phyloP scores from a whole-genome alignment of 169 alveolate genomes.

The Eimeria maxima region DNA sequence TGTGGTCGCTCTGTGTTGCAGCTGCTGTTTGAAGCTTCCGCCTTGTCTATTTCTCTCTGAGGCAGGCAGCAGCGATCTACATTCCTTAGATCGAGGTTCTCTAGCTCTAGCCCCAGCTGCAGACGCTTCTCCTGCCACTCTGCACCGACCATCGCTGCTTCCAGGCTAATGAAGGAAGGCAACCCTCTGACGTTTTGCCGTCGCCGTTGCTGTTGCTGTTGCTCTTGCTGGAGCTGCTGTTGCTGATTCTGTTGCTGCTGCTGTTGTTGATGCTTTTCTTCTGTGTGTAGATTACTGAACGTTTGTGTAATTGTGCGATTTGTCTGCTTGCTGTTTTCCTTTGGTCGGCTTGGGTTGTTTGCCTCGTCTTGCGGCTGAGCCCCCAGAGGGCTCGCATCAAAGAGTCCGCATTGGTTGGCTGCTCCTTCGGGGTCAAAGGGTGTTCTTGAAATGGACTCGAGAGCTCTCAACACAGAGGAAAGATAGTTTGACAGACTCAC shows the following conservation, averaged over 20 bases:
- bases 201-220: neutral
- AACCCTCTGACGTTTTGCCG: neutral
- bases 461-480: neutral
- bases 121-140: neutral
- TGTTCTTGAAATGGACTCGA: neutral
- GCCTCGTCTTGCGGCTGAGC: neutral
- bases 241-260: neutral
- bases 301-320: neutral
- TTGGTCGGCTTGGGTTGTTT: neutral
- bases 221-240: conserved; percentile 25
- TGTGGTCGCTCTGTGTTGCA: too few relatives aligned
- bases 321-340: neutral
- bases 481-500: neutral
- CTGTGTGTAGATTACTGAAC: neutral
- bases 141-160: neutral
- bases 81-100: too few relatives aligned
- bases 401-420: too few relatives aligned
- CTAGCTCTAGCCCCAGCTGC: too few relatives aligned
- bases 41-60: too few relatives aligned
- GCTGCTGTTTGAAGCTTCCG: too few relatives aligned
- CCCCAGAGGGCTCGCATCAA: too few relatives aligned
- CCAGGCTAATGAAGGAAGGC: neutral
- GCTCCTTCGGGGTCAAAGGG: neutral
- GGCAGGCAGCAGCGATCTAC: too few relatives aligned
- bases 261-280: neutral